phyloP scores from a whole-genome alignment of 2,329 filamentous ascomycete species.

The Ceratocystis eucalypticola region DNA sequence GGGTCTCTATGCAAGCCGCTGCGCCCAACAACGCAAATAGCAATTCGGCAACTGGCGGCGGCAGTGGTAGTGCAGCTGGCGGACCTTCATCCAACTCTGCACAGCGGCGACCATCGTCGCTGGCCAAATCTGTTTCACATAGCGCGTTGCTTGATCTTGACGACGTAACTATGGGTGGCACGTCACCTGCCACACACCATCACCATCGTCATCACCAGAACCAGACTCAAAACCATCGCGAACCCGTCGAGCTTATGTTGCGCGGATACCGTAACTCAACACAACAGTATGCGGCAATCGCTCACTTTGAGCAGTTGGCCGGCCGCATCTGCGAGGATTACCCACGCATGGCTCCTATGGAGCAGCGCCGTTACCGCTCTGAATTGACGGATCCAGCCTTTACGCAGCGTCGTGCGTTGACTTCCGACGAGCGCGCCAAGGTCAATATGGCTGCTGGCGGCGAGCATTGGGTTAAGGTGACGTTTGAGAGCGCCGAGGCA shows the following conservation, averaged over 20 bases:
- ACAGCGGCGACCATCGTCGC: constrained; percentile 12
- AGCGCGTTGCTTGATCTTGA: constrained; percentile 21
- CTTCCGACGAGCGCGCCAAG: constrained; percentile 58
- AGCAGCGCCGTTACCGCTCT: constrained; percentile 56
- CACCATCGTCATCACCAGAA: constrained; percentile 24
- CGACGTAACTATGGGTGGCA: constrained; percentile 26
- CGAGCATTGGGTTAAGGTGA: constrained; percentile 83
- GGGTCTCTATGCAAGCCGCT: constrained; percentile 37
- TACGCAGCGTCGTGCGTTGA: constrained; percentile 50
- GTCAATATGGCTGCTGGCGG: constrained; percentile 74
- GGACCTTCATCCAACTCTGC: background rate
- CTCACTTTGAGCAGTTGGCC: constrained; percentile 76
- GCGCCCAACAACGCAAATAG: constrained; percentile 25
- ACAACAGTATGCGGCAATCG: constrained; percentile 73
- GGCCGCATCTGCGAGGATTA: constrained; percentile 89
- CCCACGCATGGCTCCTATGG: constrained; percentile 63
- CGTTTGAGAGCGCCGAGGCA: constrained; percentile 60
- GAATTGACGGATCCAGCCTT: constrained; percentile 61
- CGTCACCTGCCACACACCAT: constrained; percentile 6
- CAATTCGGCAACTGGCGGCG: constrained; percentile 23
- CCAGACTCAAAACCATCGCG: constrained; percentile 24
- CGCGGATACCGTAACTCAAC: constrained; percentile 58
- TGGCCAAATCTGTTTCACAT: constrained; percentile 23
- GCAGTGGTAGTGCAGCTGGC: constrained; percentile 15
- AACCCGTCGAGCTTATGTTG: constrained; percentile 63